These are phyloP conservation scores for Phytophthora nicotianae DNA, from an alignment of 352 stramenopile genomes.

Conservation along the genomic window DNA sequence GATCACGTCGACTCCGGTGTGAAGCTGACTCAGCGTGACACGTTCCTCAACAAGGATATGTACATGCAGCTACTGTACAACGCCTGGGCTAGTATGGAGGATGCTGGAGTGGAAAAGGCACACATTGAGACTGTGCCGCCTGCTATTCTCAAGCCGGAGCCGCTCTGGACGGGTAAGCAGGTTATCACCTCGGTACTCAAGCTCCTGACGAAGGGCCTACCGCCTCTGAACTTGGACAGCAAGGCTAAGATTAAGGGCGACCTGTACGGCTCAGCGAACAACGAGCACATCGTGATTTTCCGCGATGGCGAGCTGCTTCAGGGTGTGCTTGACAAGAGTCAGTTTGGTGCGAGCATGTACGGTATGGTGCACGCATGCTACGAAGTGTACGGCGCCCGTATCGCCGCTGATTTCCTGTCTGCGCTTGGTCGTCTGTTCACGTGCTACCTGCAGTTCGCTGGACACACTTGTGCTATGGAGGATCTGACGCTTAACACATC, in stretches of 20 bases:
- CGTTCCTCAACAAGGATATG: constrained; percentile 98
- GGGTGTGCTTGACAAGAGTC: constrained; percentile 98
- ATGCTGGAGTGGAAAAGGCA: constrained; percentile 83
- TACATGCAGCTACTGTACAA: constrained; percentile 98
- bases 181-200: constrained; percentile 97
- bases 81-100: constrained; percentile 95
- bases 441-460: constrained; percentile 97
- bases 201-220: constrained; percentile 91
- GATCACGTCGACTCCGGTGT: constrained; percentile 99
- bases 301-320: constrained; percentile 96
- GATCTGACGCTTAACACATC: constrained; percentile 96
- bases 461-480: constrained; percentile 98
- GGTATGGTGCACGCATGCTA: constrained; percentile 98
- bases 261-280: constrained; percentile 93
- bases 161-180: constrained; percentile 99
- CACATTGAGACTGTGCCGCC: constrained; percentile 97
- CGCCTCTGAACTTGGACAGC: constrained; percentile 92
- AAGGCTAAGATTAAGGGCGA: constrained; percentile 98
- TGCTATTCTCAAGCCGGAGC: constrained; percentile 96
- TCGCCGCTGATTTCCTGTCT: constrained; percentile 83
- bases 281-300: constrained; percentile 97
- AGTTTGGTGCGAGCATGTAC: constrained; percentile 98
- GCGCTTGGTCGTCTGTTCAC: constrained; percentile 95
- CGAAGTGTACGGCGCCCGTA: constrained; percentile 86
- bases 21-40: constrained; percentile 98